A percentile compares a stretch with the other conserved stretches of the same genome.
These are phyloP conservation scores for Wallacemonas sp. DNA, from an alignment of 208 protist genomes.

Conservation along the genomic window DNA sequence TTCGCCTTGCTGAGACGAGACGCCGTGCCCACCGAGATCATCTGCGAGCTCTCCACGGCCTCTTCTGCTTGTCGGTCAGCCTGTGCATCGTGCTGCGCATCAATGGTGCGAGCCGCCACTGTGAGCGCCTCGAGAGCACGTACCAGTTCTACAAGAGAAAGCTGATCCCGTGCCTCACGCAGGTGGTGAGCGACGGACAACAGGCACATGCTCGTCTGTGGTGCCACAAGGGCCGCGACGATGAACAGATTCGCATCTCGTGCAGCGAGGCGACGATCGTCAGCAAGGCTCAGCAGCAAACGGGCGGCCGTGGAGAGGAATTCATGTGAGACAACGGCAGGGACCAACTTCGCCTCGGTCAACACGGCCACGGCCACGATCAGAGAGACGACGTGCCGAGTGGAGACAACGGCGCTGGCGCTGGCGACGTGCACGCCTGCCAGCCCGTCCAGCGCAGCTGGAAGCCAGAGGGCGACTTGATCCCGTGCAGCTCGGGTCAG, in stretches of 20 bases:
- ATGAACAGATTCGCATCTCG: conserved; percentile 19
- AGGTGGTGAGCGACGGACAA: conserved; percentile 18
- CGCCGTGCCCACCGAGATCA: too few relatives aligned
- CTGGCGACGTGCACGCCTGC: not conserved
- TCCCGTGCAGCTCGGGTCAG: not conserved
- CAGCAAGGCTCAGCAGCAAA: conserved; percentile 25
- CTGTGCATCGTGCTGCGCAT: conserved; percentile 22
- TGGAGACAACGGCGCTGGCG: not conserved
- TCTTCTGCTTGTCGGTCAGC: conserved; percentile 14
- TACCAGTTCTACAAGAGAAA: conserved; percentile 24
- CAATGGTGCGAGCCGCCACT: conserved; percentile 20
- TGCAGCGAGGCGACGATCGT: conserved; percentile 15
- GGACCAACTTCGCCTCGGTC: not conserved
- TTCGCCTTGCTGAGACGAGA: not conserved
- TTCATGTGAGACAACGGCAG: not conserved
- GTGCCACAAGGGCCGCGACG: conserved; percentile 20
- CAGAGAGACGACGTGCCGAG: not conserved
- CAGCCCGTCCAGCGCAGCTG: not conserved
- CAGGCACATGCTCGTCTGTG: conserved; percentile 17
- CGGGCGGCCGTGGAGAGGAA: not conserved
- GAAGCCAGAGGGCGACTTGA: not conserved
- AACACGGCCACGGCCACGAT: not conserved
- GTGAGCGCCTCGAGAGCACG: conserved; percentile 30
- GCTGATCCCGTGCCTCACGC: conserved; percentile 21
- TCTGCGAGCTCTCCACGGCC: not conserved